Percentiles rank a stretch among this genome's conserved stretches.
These are phyloP conservation scores for Diaporthe vexans DNA, from an alignment of 2,329 filamentous ascomycete species.

Conservation along the genomic window DNA sequence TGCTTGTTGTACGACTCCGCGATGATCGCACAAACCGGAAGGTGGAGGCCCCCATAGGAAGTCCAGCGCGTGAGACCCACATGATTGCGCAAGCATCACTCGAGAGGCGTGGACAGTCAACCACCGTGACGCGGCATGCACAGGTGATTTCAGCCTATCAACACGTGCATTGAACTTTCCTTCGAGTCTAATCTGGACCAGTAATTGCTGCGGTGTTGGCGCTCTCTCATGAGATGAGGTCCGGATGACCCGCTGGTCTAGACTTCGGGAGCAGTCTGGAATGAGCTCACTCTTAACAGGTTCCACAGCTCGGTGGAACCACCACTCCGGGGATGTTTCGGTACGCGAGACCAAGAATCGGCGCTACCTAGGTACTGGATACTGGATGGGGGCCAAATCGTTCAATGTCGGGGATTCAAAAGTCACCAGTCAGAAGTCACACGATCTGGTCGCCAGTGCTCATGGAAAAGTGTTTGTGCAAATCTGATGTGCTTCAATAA, in stretches of 20 bases:
- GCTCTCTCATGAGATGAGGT: background rate
- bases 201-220: background rate
- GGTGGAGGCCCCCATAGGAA: background rate
- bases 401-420: background rate
- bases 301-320: background rate
- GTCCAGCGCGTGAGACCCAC: constrained; percentile 7
- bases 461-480: background rate
- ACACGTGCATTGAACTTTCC: background rate
- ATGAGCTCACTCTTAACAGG: constrained; percentile 2
- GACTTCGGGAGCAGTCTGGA: background rate
- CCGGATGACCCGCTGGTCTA: background rate
- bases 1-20: background rate
- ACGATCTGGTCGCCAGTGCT: too few relatives aligned
- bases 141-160: background rate
- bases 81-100: constrained; percentile 29
- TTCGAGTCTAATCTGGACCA: background rate
- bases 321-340: background rate
- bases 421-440: background rate
- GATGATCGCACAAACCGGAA: background rate
- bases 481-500: background rate
- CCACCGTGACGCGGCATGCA: constrained; percentile 3
- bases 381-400: background rate
- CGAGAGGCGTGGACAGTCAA: background rate
- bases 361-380: too few relatives aligned
- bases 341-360: background rate